These are phyloP conservation scores for Penicillium fimorum DNA, from an alignment of 495 filamentous ascomycete genomes.

Conservation along the genomic window DNA sequence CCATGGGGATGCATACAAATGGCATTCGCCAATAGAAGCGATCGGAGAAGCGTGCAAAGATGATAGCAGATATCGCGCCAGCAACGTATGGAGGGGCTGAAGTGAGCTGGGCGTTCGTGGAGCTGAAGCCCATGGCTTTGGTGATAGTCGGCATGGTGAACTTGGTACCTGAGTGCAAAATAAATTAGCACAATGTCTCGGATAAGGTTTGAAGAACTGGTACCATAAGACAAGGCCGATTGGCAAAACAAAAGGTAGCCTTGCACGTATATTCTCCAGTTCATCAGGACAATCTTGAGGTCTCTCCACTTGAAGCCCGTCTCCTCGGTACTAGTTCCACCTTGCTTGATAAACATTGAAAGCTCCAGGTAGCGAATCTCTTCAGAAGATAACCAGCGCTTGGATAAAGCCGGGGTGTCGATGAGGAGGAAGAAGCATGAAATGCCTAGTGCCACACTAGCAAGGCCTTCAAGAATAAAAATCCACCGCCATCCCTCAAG, in stretches of 20 bases:
- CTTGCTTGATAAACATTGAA: conserved; percentile 32
- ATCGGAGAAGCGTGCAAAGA: background rate
- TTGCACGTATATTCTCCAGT: conserved; percentile 31
- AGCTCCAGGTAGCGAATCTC: conserved; percentile 32
- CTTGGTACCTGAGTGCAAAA: background rate
- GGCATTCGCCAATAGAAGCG: conserved; percentile 6
- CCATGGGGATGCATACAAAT: background rate
- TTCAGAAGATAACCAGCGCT: conserved; percentile 21
- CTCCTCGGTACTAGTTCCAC: conserved; percentile 23
- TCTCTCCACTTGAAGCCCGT: conserved; percentile 21
- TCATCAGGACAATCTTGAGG: conserved; percentile 19
- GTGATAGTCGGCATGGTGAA: conserved; percentile 5
- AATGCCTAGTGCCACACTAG: conserved; percentile 55
- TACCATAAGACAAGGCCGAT: conserved; percentile 30
- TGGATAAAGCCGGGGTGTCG: conserved; percentile 23
- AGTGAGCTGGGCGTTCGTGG: background rate
- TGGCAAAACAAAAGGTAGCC: conserved; percentile 31
- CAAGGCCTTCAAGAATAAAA: conserved; percentile 61
- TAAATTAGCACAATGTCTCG: background rate
- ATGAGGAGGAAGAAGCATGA: conserved; percentile 51
- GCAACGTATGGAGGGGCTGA: background rate
- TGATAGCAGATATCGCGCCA: conserved; percentile 2
- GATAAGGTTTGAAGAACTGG: background rate
- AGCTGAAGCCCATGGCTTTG: conserved; percentile 3
- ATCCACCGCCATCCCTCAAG: conserved; percentile 75